Percentiles rank a stretch among this genome's conserved stretches.
Evolutionary conservation across 2,329 filamentous ascomycete species (phyloP).

Genomic region (Colletotrichum sp.): DNA sequence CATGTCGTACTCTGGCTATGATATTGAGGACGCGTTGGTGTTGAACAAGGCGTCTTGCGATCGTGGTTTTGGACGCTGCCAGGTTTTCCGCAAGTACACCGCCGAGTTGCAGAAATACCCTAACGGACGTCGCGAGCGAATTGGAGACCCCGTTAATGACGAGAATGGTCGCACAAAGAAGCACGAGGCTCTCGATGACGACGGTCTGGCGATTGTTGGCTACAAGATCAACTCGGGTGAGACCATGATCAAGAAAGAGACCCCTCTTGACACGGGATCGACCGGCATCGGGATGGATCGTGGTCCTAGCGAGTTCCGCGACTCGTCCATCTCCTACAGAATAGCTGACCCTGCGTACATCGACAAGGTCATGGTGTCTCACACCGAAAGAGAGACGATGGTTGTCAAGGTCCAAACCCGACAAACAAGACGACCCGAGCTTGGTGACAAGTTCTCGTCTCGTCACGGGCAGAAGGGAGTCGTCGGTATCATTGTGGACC

Average conservation of each 20-base stretch:
- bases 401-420: slow-evolving; percentile 94
- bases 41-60: slow-evolving; percentile 96
- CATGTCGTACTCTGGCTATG: slow-evolving; percentile 99
- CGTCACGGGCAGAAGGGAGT: slow-evolving; percentile 98
- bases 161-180: slow-evolving; percentile 70
- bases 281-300: slow-evolving; percentile 74
- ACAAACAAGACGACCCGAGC: slow-evolving; percentile 93
- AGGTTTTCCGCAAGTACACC: slow-evolving; percentile 95
- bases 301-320: slow-evolving; percentile 67
- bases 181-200: slow-evolving; percentile 77
- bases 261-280: slow-evolving; percentile 77
- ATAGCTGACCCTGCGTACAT: slow-evolving; percentile 87
- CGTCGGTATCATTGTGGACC: slow-evolving; percentile 93
- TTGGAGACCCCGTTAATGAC: slow-evolving; percentile 61
- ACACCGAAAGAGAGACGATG: slow-evolving; percentile 84
- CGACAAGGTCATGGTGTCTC: slow-evolving; percentile 94
- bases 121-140: slow-evolving; percentile 75
- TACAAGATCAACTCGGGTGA: slow-evolving; percentile 79
- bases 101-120: slow-evolving; percentile 88
- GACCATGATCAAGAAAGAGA: slow-evolving; percentile 89
- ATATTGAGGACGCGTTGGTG: slow-evolving; percentile 98
- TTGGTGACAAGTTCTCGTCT: slow-evolving; percentile 98
- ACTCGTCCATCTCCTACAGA: slow-evolving; percentile 78
- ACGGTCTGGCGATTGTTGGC: slow-evolving; percentile 89
- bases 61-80: slow-evolving; percentile 92